Base-by-base conservation (phyloP, 108 stramenopile genomes). In the Nannochloropsis salina region DNA sequence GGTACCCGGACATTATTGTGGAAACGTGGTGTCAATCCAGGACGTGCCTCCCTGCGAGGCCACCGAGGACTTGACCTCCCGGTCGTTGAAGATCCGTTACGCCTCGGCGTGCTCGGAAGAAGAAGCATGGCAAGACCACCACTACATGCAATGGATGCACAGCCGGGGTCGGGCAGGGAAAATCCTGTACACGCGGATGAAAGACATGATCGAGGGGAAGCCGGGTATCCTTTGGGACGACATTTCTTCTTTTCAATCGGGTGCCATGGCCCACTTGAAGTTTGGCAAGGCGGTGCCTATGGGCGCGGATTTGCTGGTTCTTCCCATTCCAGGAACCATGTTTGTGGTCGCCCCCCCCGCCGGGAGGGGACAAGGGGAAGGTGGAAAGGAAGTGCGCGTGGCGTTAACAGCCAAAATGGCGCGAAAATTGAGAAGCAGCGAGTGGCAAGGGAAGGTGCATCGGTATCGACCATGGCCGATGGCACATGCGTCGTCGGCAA, bases 311-410 rank as follows among this genome's bases (percentile, higher is more conserved):
- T n/a, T 74, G 20, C n/a, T n/a, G 20, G 61, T n/a, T 15, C 61
- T 74, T n/a, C n/a, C 61, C 61, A 74, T 74, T 74, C 61, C 61
- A n/a, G 61, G 61, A 74, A 74, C n/a, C 20, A 74, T 74, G 61
- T 74, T 74, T 74, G 61, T 74, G 20, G 61, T 74, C 20, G 61
- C 61, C 61, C 61, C 61, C n/a, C 61, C 61, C 3, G 2, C n/a
- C 15, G 2, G 2, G 61, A n/a, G n/a, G 61, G 61, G 61, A 74
- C 20, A 8, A 6, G 61, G 61, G 61, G 61, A 74, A n/a, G 61
- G 61, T n/a, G 61, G 61, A n/a, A 74, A 74, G 61, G 61, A 74
- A n/a, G 61, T 74, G 61, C 4, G 61, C 20, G 61, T 74, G 6
- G 61, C 61, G 6, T 74, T 74, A n/a, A 15, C 61, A 74, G n/a